Evolutionary conservation across 345 rosid species (phyloP).

Genomic region (Gossypium stocksii): DNA sequence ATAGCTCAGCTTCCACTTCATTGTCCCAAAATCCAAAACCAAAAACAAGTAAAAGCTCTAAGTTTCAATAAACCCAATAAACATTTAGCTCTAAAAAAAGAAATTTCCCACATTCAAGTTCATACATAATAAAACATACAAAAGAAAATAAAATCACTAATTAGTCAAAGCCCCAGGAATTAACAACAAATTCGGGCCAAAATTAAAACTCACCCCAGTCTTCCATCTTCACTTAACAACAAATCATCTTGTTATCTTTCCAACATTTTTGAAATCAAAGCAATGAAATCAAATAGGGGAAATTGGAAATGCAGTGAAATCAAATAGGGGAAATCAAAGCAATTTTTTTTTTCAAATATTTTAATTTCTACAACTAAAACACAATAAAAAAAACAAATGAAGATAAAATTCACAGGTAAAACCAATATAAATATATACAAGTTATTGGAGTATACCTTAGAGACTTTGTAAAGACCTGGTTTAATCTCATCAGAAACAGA

Average conservation of each 20-base stretch:
- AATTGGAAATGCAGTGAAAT: too few species aligned
- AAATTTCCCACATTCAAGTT: not conserved
- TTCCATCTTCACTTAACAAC: slow-evolving; percentile 23
- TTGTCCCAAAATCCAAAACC: not conserved
- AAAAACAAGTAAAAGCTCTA: not conserved
- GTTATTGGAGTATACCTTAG: slow-evolving; percentile 57
- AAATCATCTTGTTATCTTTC: too few species aligned
- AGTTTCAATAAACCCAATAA: not conserved
- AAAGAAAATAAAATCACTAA: not conserved
- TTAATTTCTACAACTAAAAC: too few species aligned
- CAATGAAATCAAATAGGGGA: too few species aligned
- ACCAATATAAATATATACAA: not conserved
- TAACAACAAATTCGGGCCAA: not conserved
- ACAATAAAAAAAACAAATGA: too few species aligned
- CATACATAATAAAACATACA: not conserved
- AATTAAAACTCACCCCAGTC: slow-evolving; percentile 37
- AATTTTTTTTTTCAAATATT: too few species aligned
- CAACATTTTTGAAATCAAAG: too few species aligned
- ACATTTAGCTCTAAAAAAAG: not conserved
- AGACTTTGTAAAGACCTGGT: slow-evolving; percentile 64
- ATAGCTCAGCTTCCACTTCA: not conserved
- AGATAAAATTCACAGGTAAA: too few species aligned
- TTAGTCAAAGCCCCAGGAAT: not conserved
- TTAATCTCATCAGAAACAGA: slow-evolving; percentile 77
- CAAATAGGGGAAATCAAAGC: too few species aligned